Conservation (phyloP, 179 eudicot genomes). For the Nepenthes alata region DNA sequence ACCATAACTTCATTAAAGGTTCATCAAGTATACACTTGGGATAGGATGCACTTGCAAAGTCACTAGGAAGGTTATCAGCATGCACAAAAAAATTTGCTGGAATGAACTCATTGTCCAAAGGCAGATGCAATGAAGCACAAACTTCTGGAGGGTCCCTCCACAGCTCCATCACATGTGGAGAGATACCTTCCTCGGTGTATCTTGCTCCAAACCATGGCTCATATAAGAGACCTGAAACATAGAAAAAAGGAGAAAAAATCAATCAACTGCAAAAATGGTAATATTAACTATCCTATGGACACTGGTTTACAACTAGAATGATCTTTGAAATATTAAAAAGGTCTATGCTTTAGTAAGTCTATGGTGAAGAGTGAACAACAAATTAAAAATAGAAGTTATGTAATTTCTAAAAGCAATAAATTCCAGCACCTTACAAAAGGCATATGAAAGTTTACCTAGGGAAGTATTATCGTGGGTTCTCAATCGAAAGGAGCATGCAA, state of each 20-base stretch:
- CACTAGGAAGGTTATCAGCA: conserved; percentile 34
- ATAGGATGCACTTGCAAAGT: conserved; percentile 18
- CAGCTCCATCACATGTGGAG: conserved; percentile 41
- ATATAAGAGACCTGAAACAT: conserved; percentile 30
- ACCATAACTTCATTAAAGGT: conserved; percentile 74
- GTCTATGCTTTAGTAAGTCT: too few species aligned
- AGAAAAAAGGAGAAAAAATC: neutral
- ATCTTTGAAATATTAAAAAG: too few species aligned
- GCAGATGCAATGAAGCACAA: conserved; percentile 68
- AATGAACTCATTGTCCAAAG: conserved; percentile 76
- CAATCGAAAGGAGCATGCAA: too few species aligned
- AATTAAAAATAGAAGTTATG: too few species aligned
- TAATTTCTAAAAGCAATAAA: too few species aligned
- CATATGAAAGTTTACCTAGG: too few species aligned
- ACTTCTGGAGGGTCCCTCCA: conserved; percentile 79
- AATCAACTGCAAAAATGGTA: neutral
- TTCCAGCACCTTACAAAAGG: too few species aligned
- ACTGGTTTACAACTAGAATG: too few species aligned
- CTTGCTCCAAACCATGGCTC: conserved; percentile 97
- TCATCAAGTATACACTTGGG: conserved; percentile 84
- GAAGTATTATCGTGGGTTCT: too few species aligned
- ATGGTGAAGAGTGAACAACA: too few species aligned
- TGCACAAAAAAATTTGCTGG: conserved; percentile 67
- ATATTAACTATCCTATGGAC: too few species aligned
- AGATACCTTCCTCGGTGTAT: conserved; percentile 66